Percentiles rank a stretch among this genome's conserved stretches.
These are phyloP conservation scores for Metschnikowia borealis DNA, from an alignment of 805 yeast species.

Conservation along the genomic window DNA sequence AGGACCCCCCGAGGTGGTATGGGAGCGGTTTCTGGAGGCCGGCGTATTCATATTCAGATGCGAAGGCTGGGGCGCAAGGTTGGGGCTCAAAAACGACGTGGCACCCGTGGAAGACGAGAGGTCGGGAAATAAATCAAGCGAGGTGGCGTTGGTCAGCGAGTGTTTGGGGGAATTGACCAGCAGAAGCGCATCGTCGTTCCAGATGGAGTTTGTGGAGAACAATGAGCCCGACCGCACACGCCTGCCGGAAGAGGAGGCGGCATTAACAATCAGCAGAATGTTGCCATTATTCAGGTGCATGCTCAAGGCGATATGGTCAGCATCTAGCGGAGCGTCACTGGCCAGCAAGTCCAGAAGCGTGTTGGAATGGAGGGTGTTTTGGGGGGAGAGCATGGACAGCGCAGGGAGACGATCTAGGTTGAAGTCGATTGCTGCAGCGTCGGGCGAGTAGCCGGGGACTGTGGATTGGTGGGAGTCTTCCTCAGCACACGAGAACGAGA, in stretches of 20 bases:
- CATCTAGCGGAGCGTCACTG: constrained; percentile 1
- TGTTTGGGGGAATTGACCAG: constrained; percentile 15
- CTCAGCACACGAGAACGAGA: constrained; percentile 11
- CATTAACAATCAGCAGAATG: constrained; percentile 15
- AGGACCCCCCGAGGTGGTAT: constrained; percentile 44
- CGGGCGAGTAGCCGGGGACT: neutral
- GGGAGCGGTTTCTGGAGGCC: constrained; percentile 40
- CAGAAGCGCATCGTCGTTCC: constrained; percentile 46
- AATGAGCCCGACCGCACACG: constrained; percentile 57
- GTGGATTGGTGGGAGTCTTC: constrained; percentile 4
- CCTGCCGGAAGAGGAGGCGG: constrained; percentile 11
- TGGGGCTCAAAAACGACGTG: constrained; percentile 19
- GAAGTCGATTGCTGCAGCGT: neutral
- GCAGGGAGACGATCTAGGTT: constrained; percentile 1
- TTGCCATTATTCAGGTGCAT: neutral
- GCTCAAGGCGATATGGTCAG: neutral
- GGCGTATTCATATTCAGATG: constrained; percentile 9
- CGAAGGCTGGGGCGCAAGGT: constrained; percentile 18
- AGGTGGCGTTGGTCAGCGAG: constrained; percentile 11
- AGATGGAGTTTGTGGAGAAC: constrained; percentile 48
- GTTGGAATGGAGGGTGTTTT: constrained; percentile 5
- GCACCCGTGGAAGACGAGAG: constrained; percentile 10
- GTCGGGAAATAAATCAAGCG: constrained; percentile 13
- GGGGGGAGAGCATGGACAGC: constrained; percentile 10
- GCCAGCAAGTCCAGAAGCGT: constrained; percentile 10